These are phyloP conservation scores for Diphasiastrum complanatum DNA, from an alignment of 83 land plant species.

Conservation along the genomic window DNA sequence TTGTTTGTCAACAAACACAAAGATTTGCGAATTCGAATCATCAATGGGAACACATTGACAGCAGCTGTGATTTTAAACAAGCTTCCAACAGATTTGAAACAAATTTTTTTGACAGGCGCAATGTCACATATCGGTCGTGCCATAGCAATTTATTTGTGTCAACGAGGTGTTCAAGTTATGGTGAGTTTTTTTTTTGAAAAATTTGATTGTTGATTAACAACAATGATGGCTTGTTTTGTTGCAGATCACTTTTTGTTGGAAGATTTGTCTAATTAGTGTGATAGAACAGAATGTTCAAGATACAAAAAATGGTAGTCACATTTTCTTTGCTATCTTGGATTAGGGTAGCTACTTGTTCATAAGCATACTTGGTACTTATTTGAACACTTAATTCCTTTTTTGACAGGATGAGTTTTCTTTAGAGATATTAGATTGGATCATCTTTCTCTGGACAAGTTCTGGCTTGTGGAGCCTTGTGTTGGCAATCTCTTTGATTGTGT, in stretches of 20 bases:
- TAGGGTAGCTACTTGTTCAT: too few relatives aligned
- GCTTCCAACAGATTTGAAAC: not conserved
- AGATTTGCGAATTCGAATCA: not conserved
- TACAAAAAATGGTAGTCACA: too few relatives aligned
- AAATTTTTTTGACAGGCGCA: conserved; percentile 3
- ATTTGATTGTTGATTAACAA: not conserved
- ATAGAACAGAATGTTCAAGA: too few relatives aligned
- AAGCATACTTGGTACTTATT: too few relatives aligned
- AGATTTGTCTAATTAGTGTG: too few relatives aligned
- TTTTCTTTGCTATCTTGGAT: too few relatives aligned
- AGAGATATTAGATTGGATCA: too few relatives aligned
- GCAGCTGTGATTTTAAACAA: conserved; percentile 1
- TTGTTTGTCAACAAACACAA: not conserved
- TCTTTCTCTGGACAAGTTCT: too few relatives aligned
- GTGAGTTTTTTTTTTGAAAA: not conserved
- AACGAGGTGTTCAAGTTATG: conserved; percentile 1
- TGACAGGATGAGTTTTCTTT: too few relatives aligned
- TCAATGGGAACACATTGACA: conserved; percentile 6
- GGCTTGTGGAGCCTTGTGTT: too few relatives aligned
- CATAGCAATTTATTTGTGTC: not conserved
- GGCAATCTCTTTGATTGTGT: not conserved
- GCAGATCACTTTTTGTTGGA: too few relatives aligned
- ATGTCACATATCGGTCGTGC: conserved; percentile 5
- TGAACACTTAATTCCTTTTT: too few relatives aligned
- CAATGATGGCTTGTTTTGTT: not conserved